Evolutionary conservation across 305 asterid genomes (phyloP), one percentile per base, ranked within the genome.

Genomic region (Solanum aculeatissimum): DNA sequence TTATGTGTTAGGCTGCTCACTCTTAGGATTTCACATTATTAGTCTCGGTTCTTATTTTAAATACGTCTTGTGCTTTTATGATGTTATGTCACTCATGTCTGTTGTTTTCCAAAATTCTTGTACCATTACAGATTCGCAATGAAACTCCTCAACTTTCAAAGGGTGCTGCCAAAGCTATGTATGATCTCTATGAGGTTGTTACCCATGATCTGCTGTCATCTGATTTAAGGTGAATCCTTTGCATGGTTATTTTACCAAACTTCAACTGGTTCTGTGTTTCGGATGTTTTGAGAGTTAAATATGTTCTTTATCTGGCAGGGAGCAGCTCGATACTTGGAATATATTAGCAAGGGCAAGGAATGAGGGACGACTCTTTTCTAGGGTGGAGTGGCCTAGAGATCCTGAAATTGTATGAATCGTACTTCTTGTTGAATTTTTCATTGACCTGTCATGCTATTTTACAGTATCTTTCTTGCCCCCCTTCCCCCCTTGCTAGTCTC

Each of bases 281-380:
- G 27, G 78, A 55, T 15, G 35, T 86, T 53, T 27, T 49, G 63
- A 42, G 55, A 49, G 80, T 78, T 82, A 43, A 81, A 62, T 70
- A 65, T n/a, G 85, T 88, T n/a, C 53, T 78, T 84, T 82, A 86
- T 85, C 84, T 70, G 71, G 42, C 91, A 97, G 98, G 90, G 99
- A 97, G 89, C 97, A 94, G 92, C 95, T 97, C 81, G 99, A 95
- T 90, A 93, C 98, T 7, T 97, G 99, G 99, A 89, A 92, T 89
- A 90, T 97, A 88, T 87, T 95, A 92, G 90, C 93, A 85, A 90
- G 93, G 89, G 99, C 99, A 80, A 94, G 98, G 92, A 95, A 91
- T 88, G 99, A 94, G 80, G 95, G 98, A 78, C 97, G 98, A 86
- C 96, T 97, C 84, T 97, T 97, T 90, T 94, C 99, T 78, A 92